Conservation (phyloP, 257 asterid species). For the Fraxinus cuspidata region DNA sequence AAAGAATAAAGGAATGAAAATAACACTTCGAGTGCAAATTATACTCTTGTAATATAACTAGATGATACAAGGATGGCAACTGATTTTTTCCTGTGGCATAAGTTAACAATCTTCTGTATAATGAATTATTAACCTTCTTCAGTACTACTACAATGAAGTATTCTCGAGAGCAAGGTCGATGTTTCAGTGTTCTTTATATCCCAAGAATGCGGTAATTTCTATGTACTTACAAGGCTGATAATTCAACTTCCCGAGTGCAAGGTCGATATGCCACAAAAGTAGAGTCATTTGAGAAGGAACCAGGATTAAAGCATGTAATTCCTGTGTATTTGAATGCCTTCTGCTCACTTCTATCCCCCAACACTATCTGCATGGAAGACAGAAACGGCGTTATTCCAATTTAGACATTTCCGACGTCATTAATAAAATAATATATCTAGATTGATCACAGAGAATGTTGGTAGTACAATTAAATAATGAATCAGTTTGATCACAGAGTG, state of each 20-base stretch:
- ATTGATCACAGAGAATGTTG: not conserved
- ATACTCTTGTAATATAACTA: not conserved
- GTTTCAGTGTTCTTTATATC: not conserved
- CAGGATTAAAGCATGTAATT: conserved; percentile 90
- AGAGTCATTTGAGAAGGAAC: conserved; percentile 86
- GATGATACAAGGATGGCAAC: not conserved
- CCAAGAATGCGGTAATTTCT: not conserved
- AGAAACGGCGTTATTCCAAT: conserved; percentile 11
- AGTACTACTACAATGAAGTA: not conserved
- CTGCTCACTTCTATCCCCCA: conserved; percentile 94
- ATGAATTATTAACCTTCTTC: not conserved
- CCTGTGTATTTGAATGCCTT: conserved; percentile 78
- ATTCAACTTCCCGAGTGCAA: conserved; percentile 80
- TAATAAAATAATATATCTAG: not conserved
- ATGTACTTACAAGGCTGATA: conserved; percentile 61
- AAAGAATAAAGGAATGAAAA: not conserved
- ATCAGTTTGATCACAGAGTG: not conserved
- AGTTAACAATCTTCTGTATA: not conserved
- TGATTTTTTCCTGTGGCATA: not conserved
- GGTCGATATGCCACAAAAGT: conserved; percentile 85
- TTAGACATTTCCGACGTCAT: not conserved
- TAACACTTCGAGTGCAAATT: not conserved
- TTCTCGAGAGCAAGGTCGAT: conserved; percentile 9
- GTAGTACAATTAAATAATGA: no score
- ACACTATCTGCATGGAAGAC: conserved; percentile 61